Base-by-base conservation (phyloP, 768 basidiomycete species). In the Tephrocybe sp. region DNA sequence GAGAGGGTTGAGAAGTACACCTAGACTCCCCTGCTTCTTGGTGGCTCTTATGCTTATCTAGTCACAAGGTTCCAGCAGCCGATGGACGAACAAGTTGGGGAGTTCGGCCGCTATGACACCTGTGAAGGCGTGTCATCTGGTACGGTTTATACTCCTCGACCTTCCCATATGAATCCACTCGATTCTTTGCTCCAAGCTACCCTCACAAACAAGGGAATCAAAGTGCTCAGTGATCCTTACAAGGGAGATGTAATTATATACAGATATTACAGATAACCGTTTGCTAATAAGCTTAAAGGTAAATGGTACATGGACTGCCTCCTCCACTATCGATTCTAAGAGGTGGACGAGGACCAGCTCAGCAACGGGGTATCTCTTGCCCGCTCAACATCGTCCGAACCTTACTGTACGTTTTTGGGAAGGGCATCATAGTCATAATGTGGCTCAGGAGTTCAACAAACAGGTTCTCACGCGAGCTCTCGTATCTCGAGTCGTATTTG, bases 1-100 rank as follows among this genome's bases (percentile, higher is more conserved):
- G 65, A 63, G 51, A 71, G 66, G 45, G 59, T 66, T 7, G 72
- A 73, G 56, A 73, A 58, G 76, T 78, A 26, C 14, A 67, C 15
- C 34, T 36, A 4, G 34, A 12, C 7, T n/a, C 34, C 15, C 34
- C 28, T 11, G 11, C 28, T 5, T 30, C 15, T 36, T 36, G 34
- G 15, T 9, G 15, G 11, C 34, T 36, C 34, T 36, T 15, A 15
- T 36, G 4, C 15, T 12, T 36, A 4, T n/a, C 34, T 4, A 12
- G 7, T 10, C 4, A 36, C 7, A 36, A 5, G 6, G 28, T 30
- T 30, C 28, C 28, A 30, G 28, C 28, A 11, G 28, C 28, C 28
- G 28, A 30, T 5, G 28, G 28, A 30, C 11, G 28, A 30, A 30
- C 28, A 11, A 11, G 6, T 11, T 30, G n/a, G n/a, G n/a, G n/a